A percentile compares a stretch with the other conserved stretches of the same genome.
These are phyloP conservation scores for Pythium dissotocum DNA, from an alignment of 352 stramenopile species.

Conservation along the genomic window DNA sequence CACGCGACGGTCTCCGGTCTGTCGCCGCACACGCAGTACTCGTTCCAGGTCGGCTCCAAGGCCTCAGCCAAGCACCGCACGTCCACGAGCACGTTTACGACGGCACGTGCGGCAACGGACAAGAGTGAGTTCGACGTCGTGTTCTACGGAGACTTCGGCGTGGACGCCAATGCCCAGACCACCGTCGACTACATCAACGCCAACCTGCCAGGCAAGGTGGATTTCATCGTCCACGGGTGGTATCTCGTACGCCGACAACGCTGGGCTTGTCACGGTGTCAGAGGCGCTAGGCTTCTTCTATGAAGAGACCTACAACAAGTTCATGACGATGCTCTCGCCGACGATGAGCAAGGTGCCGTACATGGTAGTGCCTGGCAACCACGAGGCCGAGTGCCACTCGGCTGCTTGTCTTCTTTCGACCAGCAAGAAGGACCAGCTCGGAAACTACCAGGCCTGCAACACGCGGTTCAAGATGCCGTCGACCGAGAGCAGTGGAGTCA, in stretches of 20 bases:
- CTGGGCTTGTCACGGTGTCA: conserved; percentile 17
- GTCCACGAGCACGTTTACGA: conserved; percentile 40
- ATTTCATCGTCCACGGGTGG: conserved; percentile 77
- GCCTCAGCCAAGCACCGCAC: conserved; percentile 1
- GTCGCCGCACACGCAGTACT: conserved; percentile 38
- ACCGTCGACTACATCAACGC: conserved; percentile 48
- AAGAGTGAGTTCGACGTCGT: conserved; percentile 42
- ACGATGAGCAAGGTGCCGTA: conserved; percentile 68
- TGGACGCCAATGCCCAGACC: conserved; percentile 35
- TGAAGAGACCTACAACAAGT: conserved; percentile 87
- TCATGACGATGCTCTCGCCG: conserved; percentile 66
- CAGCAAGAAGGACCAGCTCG: conserved; percentile 51
- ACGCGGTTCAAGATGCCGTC: conserved; percentile 86
- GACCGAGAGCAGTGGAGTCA: conserved; percentile 43
- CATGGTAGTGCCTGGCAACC: conserved; percentile 86
- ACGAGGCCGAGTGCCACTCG: conserved; percentile 88
- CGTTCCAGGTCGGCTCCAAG: conserved; percentile 34
- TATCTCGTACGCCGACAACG: conserved; percentile 54
- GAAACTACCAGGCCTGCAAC: conserved; percentile 88
- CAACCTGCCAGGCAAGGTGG: conserved; percentile 33
- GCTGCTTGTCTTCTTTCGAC: conserved; percentile 50
- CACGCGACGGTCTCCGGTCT: conserved; percentile 43
- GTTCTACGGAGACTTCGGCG: conserved; percentile 61
- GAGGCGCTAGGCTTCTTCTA: conserved; percentile 74
- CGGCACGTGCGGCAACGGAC: conserved; percentile 32